Conservation (phyloP, 2,329 filamentous ascomycete species). For the Chaetomium sp. region DNA sequence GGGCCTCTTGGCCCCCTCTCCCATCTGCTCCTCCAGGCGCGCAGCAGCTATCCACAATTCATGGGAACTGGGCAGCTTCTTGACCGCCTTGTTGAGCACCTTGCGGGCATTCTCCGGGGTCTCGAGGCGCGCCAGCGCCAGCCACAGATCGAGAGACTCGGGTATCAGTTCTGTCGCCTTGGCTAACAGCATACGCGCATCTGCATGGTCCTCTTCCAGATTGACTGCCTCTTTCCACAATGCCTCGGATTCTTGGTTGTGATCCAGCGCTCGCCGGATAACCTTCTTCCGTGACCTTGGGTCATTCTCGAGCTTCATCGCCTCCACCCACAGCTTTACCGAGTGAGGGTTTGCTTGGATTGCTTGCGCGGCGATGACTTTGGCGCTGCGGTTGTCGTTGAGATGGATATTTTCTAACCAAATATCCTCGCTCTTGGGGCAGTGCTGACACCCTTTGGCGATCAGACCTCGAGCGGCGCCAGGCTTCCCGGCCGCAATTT, state of each 20-base stretch:
- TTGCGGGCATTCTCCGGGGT: slow-evolving; percentile 89
- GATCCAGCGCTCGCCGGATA: slow-evolving; percentile 84
- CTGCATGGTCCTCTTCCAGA: slow-evolving; percentile 83
- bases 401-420: slow-evolving; percentile 96
- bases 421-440: slow-evolving; percentile 89
- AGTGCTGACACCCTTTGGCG: slow-evolving; percentile 82
- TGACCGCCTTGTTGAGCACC: slow-evolving; percentile 91
- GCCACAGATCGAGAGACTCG: slow-evolving; percentile 90
- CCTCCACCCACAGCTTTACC: slow-evolving; percentile 89
- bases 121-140: slow-evolving; percentile 87
- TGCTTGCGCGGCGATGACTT: slow-evolving; percentile 90
- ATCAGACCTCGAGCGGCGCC: slow-evolving; percentile 89
- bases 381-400: slow-evolving; percentile 90
- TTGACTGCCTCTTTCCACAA: slow-evolving; percentile 99
- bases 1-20: slow-evolving; percentile 76
- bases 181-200: slow-evolving; percentile 84
- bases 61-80: slow-evolving; percentile 87
- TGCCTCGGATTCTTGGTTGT: slow-evolving; percentile 90
- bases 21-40: slow-evolving; percentile 83
- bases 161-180: slow-evolving; percentile 97
- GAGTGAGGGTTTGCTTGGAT: slow-evolving; percentile 90
- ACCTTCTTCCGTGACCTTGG: slow-evolving; percentile 87
- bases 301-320: slow-evolving; percentile 88
- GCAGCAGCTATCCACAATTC: slow-evolving; percentile 97
- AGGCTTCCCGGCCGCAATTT: slow-evolving; percentile 89